Evolutionary conservation across 148 eudicot genomes (phyloP), one percentile per base, ranked within the genome.

Genomic region (Chenopodium berlandieri): DNA sequence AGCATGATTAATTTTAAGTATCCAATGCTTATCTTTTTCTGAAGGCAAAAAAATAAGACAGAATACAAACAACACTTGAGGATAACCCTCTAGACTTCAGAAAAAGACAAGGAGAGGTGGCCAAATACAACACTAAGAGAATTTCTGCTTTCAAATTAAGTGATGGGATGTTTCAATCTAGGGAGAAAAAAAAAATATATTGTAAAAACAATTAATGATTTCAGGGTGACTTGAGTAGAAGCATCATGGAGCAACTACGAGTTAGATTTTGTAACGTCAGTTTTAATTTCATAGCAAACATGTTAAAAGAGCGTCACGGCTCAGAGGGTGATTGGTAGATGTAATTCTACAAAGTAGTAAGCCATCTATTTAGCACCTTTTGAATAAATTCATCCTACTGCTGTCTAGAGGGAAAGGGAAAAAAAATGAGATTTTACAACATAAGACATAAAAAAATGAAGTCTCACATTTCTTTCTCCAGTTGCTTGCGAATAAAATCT

Each of bases 381-480:
- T 34, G 20, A 58, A 58, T 58, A 17, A 58, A 12, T 13, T 58
- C 63, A 58, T 16, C 14, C 54, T 50, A 50, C 2, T 50, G n/a
- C 10, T 71, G 50, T 71, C 73, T 71, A 37, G 56, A 34, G 68
- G 8, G 37, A 16, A 16, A 50, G 20, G 7, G 17, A 20, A 0
- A n/a, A 52, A 40, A 40, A 54, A 14, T 37, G 30, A 73, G 44
- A 40, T 40, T 54, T 34, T 56, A 48, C 12, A 66, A 56, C 68
- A 52, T 27, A 40, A 44, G 37, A 34, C 4, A 9, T 37, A 16
- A 64, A 73, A 56, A 58, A 76, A 64, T 40, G 54, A 63, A 52
- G 47, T n/a, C 92, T 79, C 85, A 95, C 97, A 96, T 89, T 89
- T 96, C 99, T 86, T 94, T 96, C 87, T 96, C 98, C 79, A 96